A percentile compares a stretch with the other conserved stretches of the same genome.
Conservation (phyloP, 305 asterid genomes). For the Solanum hybrid region DNA sequence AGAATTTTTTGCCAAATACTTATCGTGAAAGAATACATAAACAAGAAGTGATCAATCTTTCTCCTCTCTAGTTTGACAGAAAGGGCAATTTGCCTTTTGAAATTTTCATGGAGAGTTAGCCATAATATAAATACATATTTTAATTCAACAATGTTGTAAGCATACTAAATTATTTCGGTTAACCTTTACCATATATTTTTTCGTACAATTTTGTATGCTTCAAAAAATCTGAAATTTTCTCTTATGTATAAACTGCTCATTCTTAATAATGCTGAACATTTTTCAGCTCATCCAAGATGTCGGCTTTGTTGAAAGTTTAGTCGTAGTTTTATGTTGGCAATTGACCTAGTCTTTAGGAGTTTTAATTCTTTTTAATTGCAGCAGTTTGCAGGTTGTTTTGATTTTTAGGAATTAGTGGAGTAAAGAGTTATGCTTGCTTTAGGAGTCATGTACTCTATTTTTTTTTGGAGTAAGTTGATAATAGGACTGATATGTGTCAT, state of each 20-base stretch:
- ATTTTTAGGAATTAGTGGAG: too few species aligned
- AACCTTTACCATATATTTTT: not conserved
- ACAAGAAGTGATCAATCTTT: not conserved
- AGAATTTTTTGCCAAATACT: too few species aligned
- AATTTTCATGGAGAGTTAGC: not conserved
- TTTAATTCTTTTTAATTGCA: too few species aligned
- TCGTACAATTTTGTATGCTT: not conserved
- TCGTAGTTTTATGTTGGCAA: too few species aligned
- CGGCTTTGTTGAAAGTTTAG: too few species aligned
- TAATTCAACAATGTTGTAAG: not conserved
- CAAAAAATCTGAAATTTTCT: not conserved
- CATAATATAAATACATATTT: not conserved
- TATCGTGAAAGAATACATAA: not conserved
- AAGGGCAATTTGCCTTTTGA: not conserved
- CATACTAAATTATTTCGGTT: not conserved
- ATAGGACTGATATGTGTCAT: too few species aligned
- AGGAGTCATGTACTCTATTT: too few species aligned
- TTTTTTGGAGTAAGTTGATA: too few species aligned
- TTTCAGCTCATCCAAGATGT: too few species aligned
- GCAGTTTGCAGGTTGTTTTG: too few species aligned
- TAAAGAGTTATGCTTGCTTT: too few species aligned
- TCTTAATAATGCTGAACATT: not conserved
- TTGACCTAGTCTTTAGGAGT: too few species aligned
- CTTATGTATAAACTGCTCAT: not conserved
- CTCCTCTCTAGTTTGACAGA: not conserved